Conservation (phyloP, 1,284 basidiomycete genomes). For the Leccinum pachyderme region DNA sequence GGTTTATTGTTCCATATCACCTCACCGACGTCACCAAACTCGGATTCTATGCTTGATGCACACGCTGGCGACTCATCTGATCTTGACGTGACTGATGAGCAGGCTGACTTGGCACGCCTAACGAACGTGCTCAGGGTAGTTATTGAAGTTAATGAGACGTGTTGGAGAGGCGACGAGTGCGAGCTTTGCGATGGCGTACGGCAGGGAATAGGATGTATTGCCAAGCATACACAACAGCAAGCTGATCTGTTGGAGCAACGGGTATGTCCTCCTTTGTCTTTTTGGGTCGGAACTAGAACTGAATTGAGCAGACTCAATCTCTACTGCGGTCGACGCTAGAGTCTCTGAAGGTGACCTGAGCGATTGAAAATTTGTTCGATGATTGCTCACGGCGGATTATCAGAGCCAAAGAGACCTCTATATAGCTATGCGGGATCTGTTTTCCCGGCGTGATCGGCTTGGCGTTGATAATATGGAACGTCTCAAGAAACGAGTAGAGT, state of each 20-base stretch:
- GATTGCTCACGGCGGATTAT: conserved; percentile 17
- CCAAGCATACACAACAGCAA: conserved; percentile 69
- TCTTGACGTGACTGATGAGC: conserved; percentile 34
- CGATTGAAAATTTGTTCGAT: background rate
- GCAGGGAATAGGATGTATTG: conserved; percentile 65
- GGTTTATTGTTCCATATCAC: conserved; percentile 28
- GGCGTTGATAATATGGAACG: conserved; percentile 84
- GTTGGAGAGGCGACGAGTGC: conserved; percentile 79
- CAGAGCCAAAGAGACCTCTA: conserved; percentile 87
- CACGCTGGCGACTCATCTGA: conserved; percentile 22
- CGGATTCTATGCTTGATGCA: conserved; percentile 28
- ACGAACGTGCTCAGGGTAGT: conserved; percentile 81
- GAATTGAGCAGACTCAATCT: conserved; percentile 45
- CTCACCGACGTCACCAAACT: conserved; percentile 23
- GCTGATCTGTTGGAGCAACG: conserved; percentile 77
- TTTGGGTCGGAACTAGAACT: background rate
- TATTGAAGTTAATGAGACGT: conserved; percentile 71
- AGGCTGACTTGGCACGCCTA: conserved; percentile 80
- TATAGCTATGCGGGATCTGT: conserved; percentile 79
- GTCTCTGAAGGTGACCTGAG: conserved; percentile 59
- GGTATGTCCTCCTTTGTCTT: conserved; percentile 47
- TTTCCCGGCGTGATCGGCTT: conserved; percentile 78
- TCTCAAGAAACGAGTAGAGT: conserved; percentile 81
- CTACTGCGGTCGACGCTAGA: conserved; percentile 69
- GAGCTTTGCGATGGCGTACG: conserved; percentile 81